These are phyloP conservation scores for Vairimorpha ceranae DNA, from an alignment of 371 early-diverging fungal species.

Conservation along the genomic window DNA sequence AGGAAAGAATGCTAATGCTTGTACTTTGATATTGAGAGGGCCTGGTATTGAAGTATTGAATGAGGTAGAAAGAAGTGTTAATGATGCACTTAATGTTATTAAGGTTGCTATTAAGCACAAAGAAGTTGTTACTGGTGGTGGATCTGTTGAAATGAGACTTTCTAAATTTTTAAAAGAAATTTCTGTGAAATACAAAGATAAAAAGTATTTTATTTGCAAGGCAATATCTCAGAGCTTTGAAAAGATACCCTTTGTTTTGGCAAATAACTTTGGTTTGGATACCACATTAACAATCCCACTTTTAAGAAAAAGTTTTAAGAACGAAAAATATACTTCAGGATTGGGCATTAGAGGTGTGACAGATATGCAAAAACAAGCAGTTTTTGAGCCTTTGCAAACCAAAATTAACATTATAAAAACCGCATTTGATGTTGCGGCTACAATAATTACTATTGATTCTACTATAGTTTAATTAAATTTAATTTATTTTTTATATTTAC, in stretches of 20 bases:
- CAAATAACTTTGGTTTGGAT: conserved; percentile 98
- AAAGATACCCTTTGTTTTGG: conserved; percentile 91
- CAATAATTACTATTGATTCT: conserved; percentile 59
- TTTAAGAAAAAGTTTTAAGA: conserved; percentile 83
- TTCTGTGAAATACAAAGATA: conserved; percentile 79
- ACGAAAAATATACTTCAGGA: conserved; percentile 65
- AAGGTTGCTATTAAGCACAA: conserved; percentile 61
- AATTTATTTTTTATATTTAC: conserved; percentile 1
- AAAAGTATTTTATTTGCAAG: conserved; percentile 85
- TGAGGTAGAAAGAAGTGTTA: conserved; percentile 92
- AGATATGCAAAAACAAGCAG: conserved; percentile 80
- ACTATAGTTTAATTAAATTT: conserved; percentile 50
- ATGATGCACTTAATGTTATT: conserved; percentile 98
- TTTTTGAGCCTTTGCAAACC: conserved; percentile 95
- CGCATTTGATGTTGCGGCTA: conserved; percentile 76
- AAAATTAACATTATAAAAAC: conserved; percentile 90
- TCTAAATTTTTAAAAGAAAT: conserved; percentile 81
- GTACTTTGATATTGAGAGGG: conserved; percentile 90
- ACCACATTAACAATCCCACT: conserved; percentile 92
- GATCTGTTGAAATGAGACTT: conserved; percentile 74
- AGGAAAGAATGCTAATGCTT: conserved; percentile 78
- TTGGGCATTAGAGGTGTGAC: conserved; percentile 67
- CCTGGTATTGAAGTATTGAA: conserved; percentile 98
- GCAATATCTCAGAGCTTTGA: conserved; percentile 94
- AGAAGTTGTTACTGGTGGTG: conserved; percentile 88